phyloP scores from a whole-genome alignment of 495 filamentous ascomycete genomes.

The Penicillium samsonianum region DNA sequence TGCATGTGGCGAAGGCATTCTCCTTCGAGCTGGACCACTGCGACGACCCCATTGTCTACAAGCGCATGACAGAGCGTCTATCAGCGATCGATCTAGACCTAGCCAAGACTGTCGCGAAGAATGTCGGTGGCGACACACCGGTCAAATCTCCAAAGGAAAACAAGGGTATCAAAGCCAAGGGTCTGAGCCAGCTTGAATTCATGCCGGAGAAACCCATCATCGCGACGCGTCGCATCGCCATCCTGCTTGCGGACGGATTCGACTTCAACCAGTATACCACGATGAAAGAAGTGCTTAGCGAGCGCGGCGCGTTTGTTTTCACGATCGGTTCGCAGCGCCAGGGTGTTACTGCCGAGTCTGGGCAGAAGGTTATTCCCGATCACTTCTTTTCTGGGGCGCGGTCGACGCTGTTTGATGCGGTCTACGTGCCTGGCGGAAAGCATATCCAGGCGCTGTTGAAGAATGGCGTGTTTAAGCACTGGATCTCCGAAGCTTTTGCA shows the following conservation, averaged over 20 bases:
- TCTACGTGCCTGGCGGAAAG: conserved; percentile 76
- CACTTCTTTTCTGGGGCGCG: conserved; percentile 83
- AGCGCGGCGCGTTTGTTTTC: conserved; percentile 66
- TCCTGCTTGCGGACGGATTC: conserved; percentile 81
- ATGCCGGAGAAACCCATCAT: conserved; percentile 64
- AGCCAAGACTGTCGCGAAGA: conserved; percentile 66
- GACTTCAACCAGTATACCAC: conserved; percentile 64
- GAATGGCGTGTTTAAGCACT: conserved; percentile 78
- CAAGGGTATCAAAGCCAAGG: conserved; percentile 64
- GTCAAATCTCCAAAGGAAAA: conserved; percentile 54
- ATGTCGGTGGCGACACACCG: conserved; percentile 66
- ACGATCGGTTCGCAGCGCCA: conserved; percentile 63
- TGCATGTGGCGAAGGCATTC: conserved; percentile 69
- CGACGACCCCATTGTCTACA: conserved; percentile 80
- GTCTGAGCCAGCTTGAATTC: conserved; percentile 70
- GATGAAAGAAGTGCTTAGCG: conserved; percentile 61
- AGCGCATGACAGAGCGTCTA: conserved; percentile 67
- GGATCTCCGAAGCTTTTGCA: conserved; percentile 81
- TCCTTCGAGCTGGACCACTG: conserved; percentile 88
- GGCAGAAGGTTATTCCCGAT: conserved; percentile 63
- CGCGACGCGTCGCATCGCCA: conserved; percentile 69
- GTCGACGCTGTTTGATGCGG: conserved; percentile 81
- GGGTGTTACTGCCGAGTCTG: conserved; percentile 56
- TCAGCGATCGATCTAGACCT: conserved; percentile 72
- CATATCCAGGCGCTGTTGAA: conserved; percentile 62